Evolutionary conservation across 169 alveolate species (phyloP), one percentile per base, ranked within the genome.

Genomic region (Theileria annulata): DNA sequence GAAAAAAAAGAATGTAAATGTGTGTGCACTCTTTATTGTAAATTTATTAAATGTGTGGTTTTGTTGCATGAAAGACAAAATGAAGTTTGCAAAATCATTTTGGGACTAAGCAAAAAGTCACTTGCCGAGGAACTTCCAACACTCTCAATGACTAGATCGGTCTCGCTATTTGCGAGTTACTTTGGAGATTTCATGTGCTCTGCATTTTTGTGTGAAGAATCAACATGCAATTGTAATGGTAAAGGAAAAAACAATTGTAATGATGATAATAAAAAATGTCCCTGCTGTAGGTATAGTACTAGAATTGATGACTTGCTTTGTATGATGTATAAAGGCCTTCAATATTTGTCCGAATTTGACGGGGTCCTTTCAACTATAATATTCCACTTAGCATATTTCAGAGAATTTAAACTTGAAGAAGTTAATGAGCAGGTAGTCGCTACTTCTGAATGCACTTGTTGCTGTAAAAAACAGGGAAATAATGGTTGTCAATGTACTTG

Each of bases 221-320:
- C 63, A 28, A 23, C 19, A 17, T 69, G 77, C 13, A 49, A 28
- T 3, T 69, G 77, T 69, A 23, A 23, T 21, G 63, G 63, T n/a
- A n/a, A n/a, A 21, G 15, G 23, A 54, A 4, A n/a, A 12, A 3
- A 54, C 3, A 54, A 54, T 5, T 3, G 21, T 21, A 12, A 21
- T 3, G 63, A 54, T 54, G 4, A 12, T n/a, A 54, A 54, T 5
- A 15, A 47, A 47, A 47, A 47, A 15, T 67, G 75, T 48, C 17
- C 35, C 62, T 69, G 77, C 48, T 17, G 49, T 17, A 23, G 25
- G 49, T 69, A n/a, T 73, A 69, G 77, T 73, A 69, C 47, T n/a
- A 3, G 49, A 17, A 33, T 69, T 19, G 3, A 69, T 69, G 77
- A 69, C 42, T 28, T 69, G 15, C 47, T 69, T n/a, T 3, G 10